A percentile compares a stretch with the other conserved stretches of the same genome.
These are phyloP conservation scores for Gymnopilus junonius DNA, from an alignment of 768 basidiomycete species.

Conservation along the genomic window DNA sequence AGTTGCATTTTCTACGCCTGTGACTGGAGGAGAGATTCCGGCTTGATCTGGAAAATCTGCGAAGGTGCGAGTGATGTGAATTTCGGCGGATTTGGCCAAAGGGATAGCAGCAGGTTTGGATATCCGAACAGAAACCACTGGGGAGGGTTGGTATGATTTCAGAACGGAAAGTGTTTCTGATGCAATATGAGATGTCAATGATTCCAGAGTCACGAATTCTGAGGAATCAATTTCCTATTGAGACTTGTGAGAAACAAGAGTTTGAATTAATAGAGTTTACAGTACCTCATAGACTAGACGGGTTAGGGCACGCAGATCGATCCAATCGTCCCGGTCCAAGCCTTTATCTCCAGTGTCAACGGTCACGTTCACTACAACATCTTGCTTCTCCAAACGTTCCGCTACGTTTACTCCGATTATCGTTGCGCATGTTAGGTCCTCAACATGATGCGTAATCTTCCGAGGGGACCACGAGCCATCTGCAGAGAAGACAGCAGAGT, in stretches of 20 bases:
- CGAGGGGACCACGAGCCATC: conserved; percentile 24
- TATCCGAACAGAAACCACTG: conserved; percentile 55
- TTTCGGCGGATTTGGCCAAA: conserved; percentile 66
- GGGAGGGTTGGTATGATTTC: conserved; percentile 18
- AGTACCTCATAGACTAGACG: conserved; percentile 39
- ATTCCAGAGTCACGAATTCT: conserved; percentile 68
- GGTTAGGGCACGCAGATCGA: conserved; percentile 48
- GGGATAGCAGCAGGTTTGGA: conserved; percentile 76
- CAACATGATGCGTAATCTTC: conserved; percentile 29
- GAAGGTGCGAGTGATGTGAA: conserved; percentile 57
- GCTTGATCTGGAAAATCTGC: conserved; percentile 35
- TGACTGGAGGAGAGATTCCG: neutral
- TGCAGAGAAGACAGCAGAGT: conserved; percentile 28
- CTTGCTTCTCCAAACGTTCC: conserved; percentile 69
- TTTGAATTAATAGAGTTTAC: neutral
- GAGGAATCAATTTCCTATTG: conserved; percentile 52
- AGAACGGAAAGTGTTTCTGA: conserved; percentile 43
- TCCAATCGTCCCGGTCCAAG: conserved; percentile 22
- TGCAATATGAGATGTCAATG: conserved; percentile 64
- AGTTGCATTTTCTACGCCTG: neutral
- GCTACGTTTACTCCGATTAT: conserved; percentile 72
- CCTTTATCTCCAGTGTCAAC: conserved; percentile 28
- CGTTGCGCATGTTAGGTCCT: conserved; percentile 50
- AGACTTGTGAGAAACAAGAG: neutral
- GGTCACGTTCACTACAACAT: conserved; percentile 50